Evolutionary conservation across 345 rosid species (phyloP), one percentile per base, ranked within the genome.

Genomic region (Anacardium occidentale): DNA sequence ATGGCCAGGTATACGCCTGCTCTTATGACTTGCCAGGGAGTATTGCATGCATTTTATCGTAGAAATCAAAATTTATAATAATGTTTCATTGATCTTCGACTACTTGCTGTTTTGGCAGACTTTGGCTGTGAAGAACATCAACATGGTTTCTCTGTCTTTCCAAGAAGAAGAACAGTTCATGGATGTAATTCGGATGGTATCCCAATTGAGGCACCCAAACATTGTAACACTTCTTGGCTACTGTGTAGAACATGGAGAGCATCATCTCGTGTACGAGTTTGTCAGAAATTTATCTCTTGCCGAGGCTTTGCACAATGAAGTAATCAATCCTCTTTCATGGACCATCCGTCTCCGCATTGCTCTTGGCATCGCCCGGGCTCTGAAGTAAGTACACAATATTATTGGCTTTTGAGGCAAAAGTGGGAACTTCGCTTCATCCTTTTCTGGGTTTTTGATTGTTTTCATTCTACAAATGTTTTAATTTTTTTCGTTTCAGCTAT

Each of bases 201-300:
- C 91, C 26, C 79, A 83, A 75, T 77, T 95, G 74, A 82, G 88
- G 85, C 99, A 95, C 74, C 97, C 93, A 48, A 89, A 89, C 82
- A 82, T 92, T 70, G 85, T 87, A 65, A 74, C 86, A 32, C 98
- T 95, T 76, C 61, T 87, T 71, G 98, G 99, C 69, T 89, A 88
- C 76, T 95, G 96, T 77, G 80, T 86, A 69, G 99, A 92, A 69
- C 84, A 86, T 62, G 91, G 90, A 32, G 89, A 88, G 73, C 94
- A 95, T 81, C 87, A 88, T 76, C 87, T 92, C 52, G 92, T 89
- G 59, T 92, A 87, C 11, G 97, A 95, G 75, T 87, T 87, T 66
- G 80, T 95, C 74, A 85, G 86, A 82, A 83, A 83, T 73, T 78
- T 84, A 77, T 79, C 91, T 50, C 91, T 92, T 56, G 87, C 86